phyloP scores from a whole-genome alignment of 1,284 basidiomycete species.

The Ustilago shanxiensis region DNA sequence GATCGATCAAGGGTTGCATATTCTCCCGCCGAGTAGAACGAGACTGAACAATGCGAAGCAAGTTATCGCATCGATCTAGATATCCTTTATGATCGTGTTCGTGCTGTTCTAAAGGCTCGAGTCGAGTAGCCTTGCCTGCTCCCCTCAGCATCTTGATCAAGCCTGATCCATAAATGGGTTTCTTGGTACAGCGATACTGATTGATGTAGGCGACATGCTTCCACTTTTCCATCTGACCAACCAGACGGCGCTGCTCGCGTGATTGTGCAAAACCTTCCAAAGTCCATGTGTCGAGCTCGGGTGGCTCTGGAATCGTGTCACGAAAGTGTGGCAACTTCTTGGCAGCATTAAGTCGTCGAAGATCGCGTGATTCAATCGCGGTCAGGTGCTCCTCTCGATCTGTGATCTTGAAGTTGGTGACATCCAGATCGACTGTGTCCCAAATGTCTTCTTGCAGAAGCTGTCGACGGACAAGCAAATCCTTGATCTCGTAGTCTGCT shows the following conservation, averaged over 20 bases:
- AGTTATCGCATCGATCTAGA: constrained; percentile 76
- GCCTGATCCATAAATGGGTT: constrained; percentile 76
- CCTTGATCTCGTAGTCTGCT: constrained; percentile 88
- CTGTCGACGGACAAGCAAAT: constrained; percentile 82
- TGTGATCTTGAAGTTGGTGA: constrained; percentile 78
- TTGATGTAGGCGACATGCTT: constrained; percentile 82
- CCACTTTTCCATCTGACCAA: constrained; percentile 77
- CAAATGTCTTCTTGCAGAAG: constrained; percentile 74
- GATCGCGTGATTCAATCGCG: constrained; percentile 75
- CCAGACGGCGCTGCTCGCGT: constrained; percentile 75
- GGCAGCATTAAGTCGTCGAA: constrained; percentile 80
- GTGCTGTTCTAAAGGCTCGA: constrained; percentile 33
- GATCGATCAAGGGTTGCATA: constrained; percentile 76
- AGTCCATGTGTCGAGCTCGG: constrained; percentile 77
- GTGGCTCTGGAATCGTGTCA: constrained; percentile 72
- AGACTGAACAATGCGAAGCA: constrained; percentile 73
- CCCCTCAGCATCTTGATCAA: constrained; percentile 41
- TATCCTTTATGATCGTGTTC: constrained; percentile 72
- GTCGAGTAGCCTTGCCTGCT: constrained; percentile 19
- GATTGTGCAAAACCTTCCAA: constrained; percentile 80
- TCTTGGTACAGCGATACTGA: constrained; percentile 77
- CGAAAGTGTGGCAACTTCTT: constrained; percentile 74
- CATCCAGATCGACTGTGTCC: constrained; percentile 76
- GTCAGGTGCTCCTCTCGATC: constrained; percentile 71
- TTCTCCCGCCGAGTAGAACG: constrained; percentile 76